These are phyloP conservation scores for Ustilago xerochloae DNA, from an alignment of 1,284 basidiomycete species.

Conservation along the genomic window DNA sequence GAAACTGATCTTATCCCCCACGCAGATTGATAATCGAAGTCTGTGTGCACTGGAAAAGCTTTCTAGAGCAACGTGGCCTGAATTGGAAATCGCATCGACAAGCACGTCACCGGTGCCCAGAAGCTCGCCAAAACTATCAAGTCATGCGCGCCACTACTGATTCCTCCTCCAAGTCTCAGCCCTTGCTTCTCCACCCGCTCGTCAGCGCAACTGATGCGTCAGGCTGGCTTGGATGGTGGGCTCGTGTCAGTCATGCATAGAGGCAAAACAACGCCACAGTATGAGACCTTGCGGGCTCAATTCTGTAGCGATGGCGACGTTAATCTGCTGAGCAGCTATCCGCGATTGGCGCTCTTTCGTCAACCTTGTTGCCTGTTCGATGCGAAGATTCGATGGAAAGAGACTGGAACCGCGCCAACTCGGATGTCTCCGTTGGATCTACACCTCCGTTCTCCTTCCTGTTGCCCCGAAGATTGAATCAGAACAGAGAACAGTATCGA, in stretches of 20 bases:
- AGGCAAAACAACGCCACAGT: too few relatives aligned
- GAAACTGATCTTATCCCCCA: conserved; percentile 5
- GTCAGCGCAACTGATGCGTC: neutral
- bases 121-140: neutral
- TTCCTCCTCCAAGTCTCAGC: neutral
- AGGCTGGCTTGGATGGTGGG: too few relatives aligned
- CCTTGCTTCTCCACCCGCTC: too few relatives aligned
- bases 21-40: conserved; percentile 11
- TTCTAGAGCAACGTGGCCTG: conserved; percentile 7
- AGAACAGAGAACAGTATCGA: neutral
- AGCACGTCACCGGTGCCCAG: conserved; percentile 19
- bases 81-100: conserved; percentile 1
- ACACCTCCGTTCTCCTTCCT: neutral
- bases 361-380: neutral
- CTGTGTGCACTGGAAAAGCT: neutral
- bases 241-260: too few relatives aligned
- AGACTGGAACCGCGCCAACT: neutral
- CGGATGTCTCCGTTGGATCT: conserved; percentile 1
- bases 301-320: neutral
- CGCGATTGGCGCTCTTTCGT: neutral
- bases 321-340: neutral
- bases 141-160: neutral
- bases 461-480: neutral
- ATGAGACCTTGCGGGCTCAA: too few relatives aligned
- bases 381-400: neutral